Conservation (phyloP, 257 asterid species). For the Thymus mandschuricus region DNA sequence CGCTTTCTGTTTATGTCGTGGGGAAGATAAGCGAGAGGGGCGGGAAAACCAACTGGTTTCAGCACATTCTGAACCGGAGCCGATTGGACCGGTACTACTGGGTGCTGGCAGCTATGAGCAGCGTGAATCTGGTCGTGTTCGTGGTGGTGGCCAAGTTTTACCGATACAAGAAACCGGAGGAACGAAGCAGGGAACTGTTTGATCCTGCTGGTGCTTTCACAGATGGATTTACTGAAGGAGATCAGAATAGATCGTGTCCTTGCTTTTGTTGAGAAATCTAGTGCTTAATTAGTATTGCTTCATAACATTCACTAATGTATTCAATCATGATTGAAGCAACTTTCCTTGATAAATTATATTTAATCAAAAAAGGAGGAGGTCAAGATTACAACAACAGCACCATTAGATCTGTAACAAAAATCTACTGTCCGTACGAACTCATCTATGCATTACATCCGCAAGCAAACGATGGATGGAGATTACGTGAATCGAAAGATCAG, state of each 20-base stretch:
- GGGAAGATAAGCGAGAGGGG: slow-evolving; percentile 52
- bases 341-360: background rate
- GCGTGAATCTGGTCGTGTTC: slow-evolving; percentile 41
- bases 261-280: background rate
- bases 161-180: slow-evolving; percentile 30
- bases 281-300: no score
- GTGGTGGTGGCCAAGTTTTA: slow-evolving; percentile 34
- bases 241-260: background rate
- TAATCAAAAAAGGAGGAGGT: slow-evolving; percentile 9
- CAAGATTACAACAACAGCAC: slow-evolving; percentile 22
- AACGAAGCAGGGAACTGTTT: background rate
- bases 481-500: slow-evolving; percentile 38
- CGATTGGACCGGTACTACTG: slow-evolving; percentile 60
- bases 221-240: background rate
- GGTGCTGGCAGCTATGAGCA: slow-evolving; percentile 50
- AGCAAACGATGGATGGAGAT: slow-evolving; percentile 9
- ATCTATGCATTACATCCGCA: slow-evolving; percentile 24
- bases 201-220: background rate
- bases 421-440: slow-evolving; percentile 27
- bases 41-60: slow-evolving; percentile 57
- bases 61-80: slow-evolving; percentile 47
- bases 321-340: background rate
- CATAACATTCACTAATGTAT: background rate
- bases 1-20: slow-evolving; percentile 44
- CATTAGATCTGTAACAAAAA: slow-evolving; percentile 31